These are phyloP conservation scores for Claviceps cyperi DNA, from an alignment of 2,329 filamentous ascomycete genomes.

Conservation along the genomic window DNA sequence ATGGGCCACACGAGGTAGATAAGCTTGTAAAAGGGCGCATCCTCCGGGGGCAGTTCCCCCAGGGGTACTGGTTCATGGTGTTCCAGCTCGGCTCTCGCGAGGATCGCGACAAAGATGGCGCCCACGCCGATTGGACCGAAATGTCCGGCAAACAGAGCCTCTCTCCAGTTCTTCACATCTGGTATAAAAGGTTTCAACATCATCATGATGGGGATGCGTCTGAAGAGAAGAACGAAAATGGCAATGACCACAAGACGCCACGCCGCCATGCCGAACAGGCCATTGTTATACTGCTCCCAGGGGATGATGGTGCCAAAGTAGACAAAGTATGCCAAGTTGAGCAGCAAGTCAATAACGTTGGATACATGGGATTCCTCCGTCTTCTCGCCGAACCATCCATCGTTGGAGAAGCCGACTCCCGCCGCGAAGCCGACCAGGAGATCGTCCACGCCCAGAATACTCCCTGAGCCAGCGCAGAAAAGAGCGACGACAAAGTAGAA, in stretches of 20 bases:
- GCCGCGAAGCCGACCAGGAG: constrained; percentile 86
- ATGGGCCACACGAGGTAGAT: constrained; percentile 91
- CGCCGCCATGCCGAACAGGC: constrained; percentile 57
- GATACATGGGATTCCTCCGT: constrained; percentile 97
- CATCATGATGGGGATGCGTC: constrained; percentile 91
- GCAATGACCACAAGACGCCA: constrained; percentile 91
- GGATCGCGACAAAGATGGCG: constrained; percentile 86
- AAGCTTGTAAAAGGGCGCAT: constrained; percentile 47
- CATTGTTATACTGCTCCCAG: constrained; percentile 79
- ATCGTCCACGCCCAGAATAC: constrained; percentile 83
- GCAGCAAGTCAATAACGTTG: constrained; percentile 93
- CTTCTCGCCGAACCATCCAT: constrained; percentile 97
- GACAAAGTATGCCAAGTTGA: constrained; percentile 97
- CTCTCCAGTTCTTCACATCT: constrained; percentile 95
- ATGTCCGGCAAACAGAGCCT: constrained; percentile 90
- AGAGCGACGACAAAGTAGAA: constrained; percentile 97
- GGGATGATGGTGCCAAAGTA: constrained; percentile 96
- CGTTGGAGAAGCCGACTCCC: constrained; percentile 97
- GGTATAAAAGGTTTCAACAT: constrained; percentile 82
- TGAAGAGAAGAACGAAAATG: constrained; percentile 88
- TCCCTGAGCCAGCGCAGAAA: constrained; percentile 88
- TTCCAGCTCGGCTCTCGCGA: constrained; percentile 85
- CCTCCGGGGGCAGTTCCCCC: constrained; percentile 39
- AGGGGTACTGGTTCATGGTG: constrained; percentile 61
- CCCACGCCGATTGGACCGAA: constrained; percentile 97